Base-by-base conservation (phyloP, 805 yeast genomes). In the Teunomyces tritomae region DNA sequence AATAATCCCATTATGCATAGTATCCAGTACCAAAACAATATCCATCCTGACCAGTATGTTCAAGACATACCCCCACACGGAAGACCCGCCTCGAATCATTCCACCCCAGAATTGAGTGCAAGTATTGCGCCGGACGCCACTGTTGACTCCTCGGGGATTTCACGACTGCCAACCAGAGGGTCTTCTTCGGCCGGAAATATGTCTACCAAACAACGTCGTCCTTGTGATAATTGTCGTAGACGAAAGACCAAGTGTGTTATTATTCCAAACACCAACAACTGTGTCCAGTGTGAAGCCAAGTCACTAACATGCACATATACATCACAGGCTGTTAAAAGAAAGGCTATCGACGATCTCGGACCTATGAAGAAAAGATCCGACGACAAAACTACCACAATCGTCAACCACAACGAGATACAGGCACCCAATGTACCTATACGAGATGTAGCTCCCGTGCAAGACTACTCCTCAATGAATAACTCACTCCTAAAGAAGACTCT, bases 181-280 rank as follows among this genome's bases (percentile, higher is more conserved):
- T 41, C 40, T 8, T 10, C 47, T 2, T 43, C 46, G 20, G 34
- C 34, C 34, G 14, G 24, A 20, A 20, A 20, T 20, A 20, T 20
- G 24, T 20, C 34, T 34, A 9, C 73, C 4, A 78, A 77, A 48
- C 79, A 74, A 53, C 67, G 79, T 17, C 68, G 82, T 30, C 92
- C 95, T 0, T 90, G 97, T 61, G 96, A 88, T 59, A 89, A 84
- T 55, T 91, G 97, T 64, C 74, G 95, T 36, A 71, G 90, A 49
- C 74, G 91, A 42, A 88, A 87, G 60, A 85, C 86, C 17, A 82
- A 87, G 54, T 91, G 97, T 71, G 84, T 87, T 24, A 72, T 83
- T 55, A 73, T 79, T 1, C 85, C 88, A 2, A 82, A 80, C 49
- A 66, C 83, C 42, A 70, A 76, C 45, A 80, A 78, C 55, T 90